These are phyloP conservation scores for Cladobotryum protrusum DNA, from an alignment of 2,329 filamentous ascomycete genomes.

Conservation along the genomic window DNA sequence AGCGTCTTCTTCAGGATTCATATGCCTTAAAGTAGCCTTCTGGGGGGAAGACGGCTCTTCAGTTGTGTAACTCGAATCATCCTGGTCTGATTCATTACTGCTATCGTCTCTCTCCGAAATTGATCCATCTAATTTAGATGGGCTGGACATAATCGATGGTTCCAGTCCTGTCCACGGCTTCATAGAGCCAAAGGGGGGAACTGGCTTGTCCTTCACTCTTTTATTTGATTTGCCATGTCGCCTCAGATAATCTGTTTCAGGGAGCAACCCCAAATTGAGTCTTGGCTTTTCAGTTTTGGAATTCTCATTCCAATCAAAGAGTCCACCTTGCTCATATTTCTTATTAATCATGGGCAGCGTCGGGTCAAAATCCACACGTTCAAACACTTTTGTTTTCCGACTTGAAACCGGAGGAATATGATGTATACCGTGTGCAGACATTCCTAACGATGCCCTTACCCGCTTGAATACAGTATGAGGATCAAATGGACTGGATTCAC, in stretches of 20 bases:
- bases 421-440: slow-evolving; percentile 16
- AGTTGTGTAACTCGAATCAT: slow-evolving; percentile 45
- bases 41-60: slow-evolving; percentile 45
- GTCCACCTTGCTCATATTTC: slow-evolving; percentile 52
- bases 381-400: slow-evolving; percentile 44
- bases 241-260: slow-evolving; percentile 43
- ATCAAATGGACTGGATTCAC: slow-evolving; percentile 52
- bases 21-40: slow-evolving; percentile 40
- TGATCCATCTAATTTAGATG: slow-evolving; percentile 30
- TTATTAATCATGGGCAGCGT: slow-evolving; percentile 48
- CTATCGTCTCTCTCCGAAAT: slow-evolving; percentile 42
- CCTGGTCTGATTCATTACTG: slow-evolving; percentile 50
- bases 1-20: slow-evolving; percentile 44
- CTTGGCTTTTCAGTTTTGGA: slow-evolving; percentile 24
- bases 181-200: slow-evolving; percentile 19
- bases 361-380: slow-evolving; percentile 49
- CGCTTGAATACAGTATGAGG: slow-evolving; percentile 54
- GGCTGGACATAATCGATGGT: slow-evolving; percentile 24
- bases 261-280: slow-evolving; percentile 29
- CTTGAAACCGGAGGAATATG: slow-evolving; percentile 16
- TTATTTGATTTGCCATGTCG: slow-evolving; percentile 39
- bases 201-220: slow-evolving; percentile 23
- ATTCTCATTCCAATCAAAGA: slow-evolving; percentile 41
- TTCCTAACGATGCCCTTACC: slow-evolving; percentile 41
- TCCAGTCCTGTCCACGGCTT: slow-evolving; percentile 23